Evolutionary conservation across 1,284 basidiomycete species (phyloP).

Genomic region (Caloboletus firmus): DNA sequence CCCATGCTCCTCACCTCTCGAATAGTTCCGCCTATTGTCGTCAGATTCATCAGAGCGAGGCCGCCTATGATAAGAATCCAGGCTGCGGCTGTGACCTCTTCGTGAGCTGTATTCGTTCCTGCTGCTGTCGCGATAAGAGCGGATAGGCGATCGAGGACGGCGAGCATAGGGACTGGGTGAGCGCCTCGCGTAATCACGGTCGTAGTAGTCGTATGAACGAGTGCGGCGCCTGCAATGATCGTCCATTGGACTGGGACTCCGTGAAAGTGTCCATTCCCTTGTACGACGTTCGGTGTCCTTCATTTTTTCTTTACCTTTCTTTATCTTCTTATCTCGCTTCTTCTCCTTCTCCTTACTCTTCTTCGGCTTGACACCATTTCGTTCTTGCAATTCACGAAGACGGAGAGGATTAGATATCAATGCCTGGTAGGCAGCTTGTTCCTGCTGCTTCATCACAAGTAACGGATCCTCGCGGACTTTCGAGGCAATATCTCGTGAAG

Average conservation of each 20-base stretch:
- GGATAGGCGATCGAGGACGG: slow-evolving; percentile 39
- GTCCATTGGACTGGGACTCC: slow-evolving; percentile 37
- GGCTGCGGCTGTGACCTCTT: slow-evolving; percentile 35
- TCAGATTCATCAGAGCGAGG: slow-evolving; percentile 51
- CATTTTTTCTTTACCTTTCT: slow-evolving; percentile 54
- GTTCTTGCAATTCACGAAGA: slow-evolving; percentile 77
- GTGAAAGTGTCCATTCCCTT: slow-evolving; percentile 39
- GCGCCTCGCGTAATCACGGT: slow-evolving; percentile 31
- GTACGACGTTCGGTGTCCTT: slow-evolving; percentile 33
- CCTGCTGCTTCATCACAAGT: slow-evolving; percentile 95
- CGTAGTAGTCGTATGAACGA: slow-evolving; percentile 38
- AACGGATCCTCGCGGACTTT: slow-evolving; percentile 97
- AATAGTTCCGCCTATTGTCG: slow-evolving; percentile 35
- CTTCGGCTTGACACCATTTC: slow-evolving; percentile 71
- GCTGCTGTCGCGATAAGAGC: slow-evolving; percentile 28
- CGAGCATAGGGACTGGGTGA: slow-evolving; percentile 42
- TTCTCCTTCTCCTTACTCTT: slow-evolving; percentile 76
- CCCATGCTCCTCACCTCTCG: slow-evolving; percentile 22
- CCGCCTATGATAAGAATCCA: slow-evolving; percentile 34
- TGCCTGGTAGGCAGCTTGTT: slow-evolving; percentile 89
- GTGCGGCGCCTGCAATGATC: slow-evolving; percentile 35
- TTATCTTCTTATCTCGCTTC: slow-evolving; percentile 57
- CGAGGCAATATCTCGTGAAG: slow-evolving; percentile 81
- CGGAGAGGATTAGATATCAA: slow-evolving; percentile 91
- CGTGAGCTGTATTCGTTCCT: slow-evolving; percentile 23